A percentile compares a stretch with the other conserved stretches of the same genome.
Conservation (phyloP, 2,329 filamentous ascomycete species). For the Paraconiothyrium sp. region DNA sequence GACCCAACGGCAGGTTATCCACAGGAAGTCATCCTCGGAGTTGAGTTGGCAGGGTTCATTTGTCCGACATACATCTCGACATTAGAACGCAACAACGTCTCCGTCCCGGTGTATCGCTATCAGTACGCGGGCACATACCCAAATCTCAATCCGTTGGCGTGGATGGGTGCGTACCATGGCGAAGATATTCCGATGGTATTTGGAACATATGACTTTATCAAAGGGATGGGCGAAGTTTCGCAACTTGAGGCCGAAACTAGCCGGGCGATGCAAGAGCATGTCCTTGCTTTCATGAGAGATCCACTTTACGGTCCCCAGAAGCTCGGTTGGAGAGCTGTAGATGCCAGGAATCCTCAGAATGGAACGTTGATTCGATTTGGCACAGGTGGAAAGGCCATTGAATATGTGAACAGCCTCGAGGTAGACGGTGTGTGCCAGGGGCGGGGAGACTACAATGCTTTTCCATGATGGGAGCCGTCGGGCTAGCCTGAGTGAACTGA, state of each 20-base stretch:
- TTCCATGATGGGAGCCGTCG: neutral
- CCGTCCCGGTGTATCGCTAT: slow-evolving; percentile 23
- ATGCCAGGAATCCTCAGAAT: slow-evolving; percentile 17
- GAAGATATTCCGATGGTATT: slow-evolving; percentile 32
- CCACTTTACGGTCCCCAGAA: slow-evolving; percentile 27
- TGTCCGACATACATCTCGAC: slow-evolving; percentile 26
- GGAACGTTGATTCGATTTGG: slow-evolving; percentile 26
- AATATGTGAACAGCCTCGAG: slow-evolving; percentile 25
- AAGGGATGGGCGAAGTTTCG: slow-evolving; percentile 19
- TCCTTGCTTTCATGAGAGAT: slow-evolving; percentile 43
- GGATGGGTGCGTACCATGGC: slow-evolving; percentile 29
- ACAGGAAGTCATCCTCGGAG: slow-evolving; percentile 11
- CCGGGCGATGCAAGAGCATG: slow-evolving; percentile 43
- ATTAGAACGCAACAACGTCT: slow-evolving; percentile 16
- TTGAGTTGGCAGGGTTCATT: slow-evolving; percentile 13
- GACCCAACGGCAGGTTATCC: slow-evolving; percentile 17
- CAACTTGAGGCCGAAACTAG: slow-evolving; percentile 40
- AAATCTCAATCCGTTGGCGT: slow-evolving; percentile 21
- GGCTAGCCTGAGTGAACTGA: neutral
- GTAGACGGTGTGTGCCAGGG: slow-evolving; percentile 27
- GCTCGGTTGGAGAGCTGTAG: slow-evolving; percentile 24
- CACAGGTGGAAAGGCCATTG: slow-evolving; percentile 19
- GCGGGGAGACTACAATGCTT: slow-evolving; percentile 23
- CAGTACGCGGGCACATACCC: slow-evolving; percentile 24
- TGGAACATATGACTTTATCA: slow-evolving; percentile 28